phyloP scores from a whole-genome alignment of 345 rosid genomes.

The Eucalyptus urophylla region DNA sequence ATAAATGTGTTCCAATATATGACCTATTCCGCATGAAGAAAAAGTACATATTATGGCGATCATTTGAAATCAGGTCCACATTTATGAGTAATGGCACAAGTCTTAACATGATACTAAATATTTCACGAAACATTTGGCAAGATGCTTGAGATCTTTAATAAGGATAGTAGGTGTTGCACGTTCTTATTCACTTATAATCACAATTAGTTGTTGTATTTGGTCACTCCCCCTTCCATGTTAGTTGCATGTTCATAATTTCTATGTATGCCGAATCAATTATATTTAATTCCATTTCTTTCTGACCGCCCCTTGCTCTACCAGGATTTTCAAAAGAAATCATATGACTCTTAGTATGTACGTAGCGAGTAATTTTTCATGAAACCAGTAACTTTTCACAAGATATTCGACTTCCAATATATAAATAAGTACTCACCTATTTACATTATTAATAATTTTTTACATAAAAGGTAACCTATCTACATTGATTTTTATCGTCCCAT shows the following conservation, averaged over 20 bases:
- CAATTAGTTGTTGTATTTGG: not conserved
- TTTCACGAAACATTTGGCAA: not conserved
- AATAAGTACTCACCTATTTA: too few species aligned
- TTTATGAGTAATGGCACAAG: too few species aligned
- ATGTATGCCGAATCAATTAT: not conserved
- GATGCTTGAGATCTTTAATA: not conserved
- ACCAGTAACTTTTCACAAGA: too few species aligned
- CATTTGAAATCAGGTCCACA: not conserved
- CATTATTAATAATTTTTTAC: too few species aligned
- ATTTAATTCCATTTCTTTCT: not conserved
- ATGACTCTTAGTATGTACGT: too few species aligned
- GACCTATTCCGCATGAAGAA: not conserved
- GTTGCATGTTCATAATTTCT: not conserved
- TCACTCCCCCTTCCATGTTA: not conserved
- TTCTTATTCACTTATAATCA: not conserved
- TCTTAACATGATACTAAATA: not conserved
- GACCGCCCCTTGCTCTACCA: accelerated
- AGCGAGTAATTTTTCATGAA: too few species aligned
- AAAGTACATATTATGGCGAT: not conserved
- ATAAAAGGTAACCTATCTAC: too few species aligned
- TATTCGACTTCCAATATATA: too few species aligned
- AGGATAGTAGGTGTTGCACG: not conserved
- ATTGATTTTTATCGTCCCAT: too few species aligned
- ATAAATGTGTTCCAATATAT: not conserved
- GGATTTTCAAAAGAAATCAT: too few species aligned